Base-by-base conservation (phyloP, 257 asterid genomes). In the Anisodus tanguticus region DNA sequence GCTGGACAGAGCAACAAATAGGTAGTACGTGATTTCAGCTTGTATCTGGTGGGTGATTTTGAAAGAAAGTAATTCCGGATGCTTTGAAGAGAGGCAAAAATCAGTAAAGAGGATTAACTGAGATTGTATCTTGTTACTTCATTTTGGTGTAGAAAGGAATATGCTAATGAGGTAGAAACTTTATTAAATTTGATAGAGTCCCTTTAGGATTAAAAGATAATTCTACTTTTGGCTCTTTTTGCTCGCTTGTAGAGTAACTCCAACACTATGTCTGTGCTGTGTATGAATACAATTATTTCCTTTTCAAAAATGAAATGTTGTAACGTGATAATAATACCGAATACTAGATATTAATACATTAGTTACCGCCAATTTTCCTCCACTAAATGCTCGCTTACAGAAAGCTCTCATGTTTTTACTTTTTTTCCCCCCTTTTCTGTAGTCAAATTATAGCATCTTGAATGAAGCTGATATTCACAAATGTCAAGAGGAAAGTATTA, bases 401-500 rank as follows among this genome's bases (percentile, higher is more conserved):
- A 47, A 43, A 66, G 63, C 35, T 77, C 84, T 53, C 55, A n/a
- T 26, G 45, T 58, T 84, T 37, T 63, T 53, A 31, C 66, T 77
- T 15, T 15, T 26, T 16, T 77, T 9, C 53, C 1, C 0, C 53
- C 64, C 82, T 77, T 77, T 67, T 17, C 89, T 41, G 81, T 91
- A 93, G 98, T 83, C 83, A 84, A 91, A 90, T 88, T 96, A 89
- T 89, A 89, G 91, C 62, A 87, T 95, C 86, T 91, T 95, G 89
- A 89, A 87, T 85, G 98, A 94, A 91, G 97, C 90, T 67, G 98
- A 91, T 86, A 93, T 95, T 85, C 90, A 85, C 72, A 92, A 92
- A 69, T 90, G 91, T 84, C 99, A 95, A 91, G 98, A 92, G 85
- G 98, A 93, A 86, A 85, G 85, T 86, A 91, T 95, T 67, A 88